Conservation (phyloP, 208 protist genomes). For the Crithidia bombi region DNA sequence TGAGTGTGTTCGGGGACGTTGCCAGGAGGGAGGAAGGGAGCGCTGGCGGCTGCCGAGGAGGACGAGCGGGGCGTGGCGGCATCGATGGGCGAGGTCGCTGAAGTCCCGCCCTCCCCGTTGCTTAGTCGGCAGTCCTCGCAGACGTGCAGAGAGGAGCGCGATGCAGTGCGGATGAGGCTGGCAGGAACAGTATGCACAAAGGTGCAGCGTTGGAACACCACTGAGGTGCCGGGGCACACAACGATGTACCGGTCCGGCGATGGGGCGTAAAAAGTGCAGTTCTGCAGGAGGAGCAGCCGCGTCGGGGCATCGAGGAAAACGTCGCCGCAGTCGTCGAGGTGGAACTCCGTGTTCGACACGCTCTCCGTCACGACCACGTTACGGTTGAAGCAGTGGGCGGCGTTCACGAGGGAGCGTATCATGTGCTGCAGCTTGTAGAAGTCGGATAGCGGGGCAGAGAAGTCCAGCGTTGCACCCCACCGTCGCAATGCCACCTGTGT, state of each 20-base stretch:
- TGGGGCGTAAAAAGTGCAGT: constrained; percentile 45
- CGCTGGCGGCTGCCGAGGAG: no score
- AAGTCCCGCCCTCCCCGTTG: constrained; percentile 7
- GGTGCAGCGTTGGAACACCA: constrained; percentile 53
- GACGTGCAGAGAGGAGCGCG: constrained; percentile 13
- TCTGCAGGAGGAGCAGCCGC: constrained; percentile 50
- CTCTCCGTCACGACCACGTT: constrained; percentile 21
- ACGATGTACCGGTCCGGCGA: constrained; percentile 42
- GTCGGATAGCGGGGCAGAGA: constrained; percentile 17
- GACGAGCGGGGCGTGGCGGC: neutral
- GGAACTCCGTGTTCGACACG: constrained; percentile 19
- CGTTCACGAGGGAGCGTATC: constrained; percentile 6
- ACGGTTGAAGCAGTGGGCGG: constrained; percentile 13
- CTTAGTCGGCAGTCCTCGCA: constrained; percentile 34
- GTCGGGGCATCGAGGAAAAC: constrained; percentile 49
- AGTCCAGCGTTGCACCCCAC: constrained; percentile 29
- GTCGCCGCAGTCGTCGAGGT: constrained; percentile 48
- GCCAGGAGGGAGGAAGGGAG: neutral
- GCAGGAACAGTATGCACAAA: constrained; percentile 29
- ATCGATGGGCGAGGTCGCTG: neutral
- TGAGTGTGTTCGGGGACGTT: neutral
- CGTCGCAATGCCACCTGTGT: constrained; percentile 24
- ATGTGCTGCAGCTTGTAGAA: constrained; percentile 34
- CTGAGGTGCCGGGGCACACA: constrained; percentile 44
- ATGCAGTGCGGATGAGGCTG: constrained; percentile 30